These are phyloP conservation scores for Cytospora piceae DNA, from an alignment of 2,329 filamentous ascomycete species.

Conservation along the genomic window DNA sequence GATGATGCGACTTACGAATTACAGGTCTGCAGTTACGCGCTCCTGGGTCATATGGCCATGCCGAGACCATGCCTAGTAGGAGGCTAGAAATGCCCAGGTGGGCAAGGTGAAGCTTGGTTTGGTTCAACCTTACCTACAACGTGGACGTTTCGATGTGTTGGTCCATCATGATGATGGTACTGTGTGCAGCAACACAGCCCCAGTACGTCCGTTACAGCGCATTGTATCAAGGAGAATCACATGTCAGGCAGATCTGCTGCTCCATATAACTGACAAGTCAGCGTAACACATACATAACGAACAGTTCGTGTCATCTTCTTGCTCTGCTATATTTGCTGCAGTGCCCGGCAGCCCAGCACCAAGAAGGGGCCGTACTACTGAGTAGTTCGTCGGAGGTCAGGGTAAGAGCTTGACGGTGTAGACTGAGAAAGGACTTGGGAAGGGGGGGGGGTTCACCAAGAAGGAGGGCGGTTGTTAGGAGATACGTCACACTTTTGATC, in stretches of 20 bases:
- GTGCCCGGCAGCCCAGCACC: background rate
- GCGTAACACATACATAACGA: background rate
- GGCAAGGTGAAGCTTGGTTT: background rate
- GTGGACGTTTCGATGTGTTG: background rate
- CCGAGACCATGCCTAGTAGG: background rate
- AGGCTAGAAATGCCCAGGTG: background rate
- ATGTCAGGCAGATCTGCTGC: constrained; percentile 10
- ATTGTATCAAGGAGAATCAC: constrained; percentile 3
- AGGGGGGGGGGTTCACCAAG: background rate
- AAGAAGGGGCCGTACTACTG: too few relatives aligned
- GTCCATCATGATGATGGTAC: background rate
- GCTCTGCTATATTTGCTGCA: background rate
- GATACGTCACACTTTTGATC: background rate
- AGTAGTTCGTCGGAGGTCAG: background rate
- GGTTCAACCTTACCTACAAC: too few relatives aligned
- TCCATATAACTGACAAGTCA: background rate
- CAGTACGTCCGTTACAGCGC: background rate
- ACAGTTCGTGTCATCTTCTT: background rate
- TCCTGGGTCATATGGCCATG: background rate
- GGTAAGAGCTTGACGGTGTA: background rate
- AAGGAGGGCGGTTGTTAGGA: background rate
- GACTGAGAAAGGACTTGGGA: background rate
- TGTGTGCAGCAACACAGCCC: background rate
- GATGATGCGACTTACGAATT: background rate
- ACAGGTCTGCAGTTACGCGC: background rate